Conservation (phyloP, 768 basidiomycete genomes). For the Podaxis sp. region DNA sequence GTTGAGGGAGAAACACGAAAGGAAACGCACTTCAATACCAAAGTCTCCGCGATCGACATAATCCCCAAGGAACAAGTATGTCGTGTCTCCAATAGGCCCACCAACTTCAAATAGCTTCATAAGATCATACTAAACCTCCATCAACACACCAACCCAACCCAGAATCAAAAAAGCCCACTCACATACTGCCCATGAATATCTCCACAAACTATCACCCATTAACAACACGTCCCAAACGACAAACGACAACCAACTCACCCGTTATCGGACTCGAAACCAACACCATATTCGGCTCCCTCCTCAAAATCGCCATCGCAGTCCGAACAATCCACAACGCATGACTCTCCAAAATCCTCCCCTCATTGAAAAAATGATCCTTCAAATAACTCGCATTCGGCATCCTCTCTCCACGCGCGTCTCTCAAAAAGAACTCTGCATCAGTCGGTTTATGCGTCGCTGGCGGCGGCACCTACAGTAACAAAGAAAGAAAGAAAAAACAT, state of each 20-base stretch:
- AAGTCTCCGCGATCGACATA: slow-evolving; percentile 98
- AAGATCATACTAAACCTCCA: slow-evolving; percentile 75
- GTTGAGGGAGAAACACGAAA: neutral
- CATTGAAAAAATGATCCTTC: slow-evolving; percentile 86
- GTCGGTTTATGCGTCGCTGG: slow-evolving; percentile 65
- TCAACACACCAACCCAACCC: neutral
- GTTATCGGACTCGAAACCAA: slow-evolving; percentile 88
- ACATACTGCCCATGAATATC: slow-evolving; percentile 99
- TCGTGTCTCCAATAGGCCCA: slow-evolving; percentile 76
- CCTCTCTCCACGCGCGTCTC: slow-evolving; percentile 47
- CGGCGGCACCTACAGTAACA: slow-evolving; percentile 55
- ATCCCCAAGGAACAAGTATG: slow-evolving; percentile 93
- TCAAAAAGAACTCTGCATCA: slow-evolving; percentile 70
- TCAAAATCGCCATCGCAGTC: slow-evolving; percentile 63
- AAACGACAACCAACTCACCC: slow-evolving; percentile 50
- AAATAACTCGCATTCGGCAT: slow-evolving; percentile 79
- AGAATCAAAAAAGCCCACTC: slow-evolving; percentile 22
- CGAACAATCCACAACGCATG: slow-evolving; percentile 85
- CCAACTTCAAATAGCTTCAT: slow-evolving; percentile 99
- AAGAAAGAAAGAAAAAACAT: slow-evolving; percentile 1
- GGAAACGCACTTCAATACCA: slow-evolving; percentile 49
- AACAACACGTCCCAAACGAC: neutral
- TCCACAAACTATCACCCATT: slow-evolving; percentile 69
- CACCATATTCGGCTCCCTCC: slow-evolving; percentile 82
- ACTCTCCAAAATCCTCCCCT: slow-evolving; percentile 79